phyloP scores from a whole-genome alignment of 2,329 filamentous ascomycete genomes.

The Penicillium sp. region DNA sequence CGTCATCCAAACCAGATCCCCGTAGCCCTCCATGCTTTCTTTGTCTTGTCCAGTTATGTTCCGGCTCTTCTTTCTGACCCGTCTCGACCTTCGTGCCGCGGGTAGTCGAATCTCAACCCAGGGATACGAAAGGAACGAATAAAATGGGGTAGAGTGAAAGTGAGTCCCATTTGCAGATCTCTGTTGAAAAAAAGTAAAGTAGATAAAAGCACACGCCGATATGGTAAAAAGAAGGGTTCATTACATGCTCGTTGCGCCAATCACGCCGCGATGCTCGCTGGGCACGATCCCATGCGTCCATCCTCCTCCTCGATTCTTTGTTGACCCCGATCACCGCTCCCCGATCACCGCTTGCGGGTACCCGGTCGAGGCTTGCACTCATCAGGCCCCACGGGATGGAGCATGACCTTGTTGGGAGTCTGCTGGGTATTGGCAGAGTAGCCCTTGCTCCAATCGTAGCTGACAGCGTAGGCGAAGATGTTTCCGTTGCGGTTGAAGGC shows the following conservation, averaged over 20 bases:
- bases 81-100: neutral
- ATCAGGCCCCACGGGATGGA: slow-evolving; percentile 75
- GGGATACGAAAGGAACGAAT: neutral
- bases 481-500: slow-evolving; percentile 87
- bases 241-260: slow-evolving; percentile 37
- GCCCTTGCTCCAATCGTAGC: slow-evolving; percentile 98
- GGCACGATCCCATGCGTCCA: slow-evolving; percentile 10
- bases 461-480: slow-evolving; percentile 87
- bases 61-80: neutral
- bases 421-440: slow-evolving; percentile 80
- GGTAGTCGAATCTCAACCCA: neutral
- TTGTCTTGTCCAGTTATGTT: neutral
- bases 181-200: slow-evolving; percentile 18
- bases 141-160: slow-evolving; percentile 14
- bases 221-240: slow-evolving; percentile 31
- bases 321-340: slow-evolving; percentile 44
- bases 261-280: slow-evolving; percentile 19
- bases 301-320: slow-evolving; percentile 8
- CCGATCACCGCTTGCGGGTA: slow-evolving; percentile 50
- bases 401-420: slow-evolving; percentile 77
- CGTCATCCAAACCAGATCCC: neutral
- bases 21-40: neutral
- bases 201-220: slow-evolving; percentile 29
- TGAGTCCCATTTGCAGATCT: slow-evolving; percentile 30
- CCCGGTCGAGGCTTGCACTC: slow-evolving; percentile 65